These are phyloP conservation scores for Globisporangium yorkense DNA, from an alignment of 352 stramenopile species.

Conservation along the genomic window DNA sequence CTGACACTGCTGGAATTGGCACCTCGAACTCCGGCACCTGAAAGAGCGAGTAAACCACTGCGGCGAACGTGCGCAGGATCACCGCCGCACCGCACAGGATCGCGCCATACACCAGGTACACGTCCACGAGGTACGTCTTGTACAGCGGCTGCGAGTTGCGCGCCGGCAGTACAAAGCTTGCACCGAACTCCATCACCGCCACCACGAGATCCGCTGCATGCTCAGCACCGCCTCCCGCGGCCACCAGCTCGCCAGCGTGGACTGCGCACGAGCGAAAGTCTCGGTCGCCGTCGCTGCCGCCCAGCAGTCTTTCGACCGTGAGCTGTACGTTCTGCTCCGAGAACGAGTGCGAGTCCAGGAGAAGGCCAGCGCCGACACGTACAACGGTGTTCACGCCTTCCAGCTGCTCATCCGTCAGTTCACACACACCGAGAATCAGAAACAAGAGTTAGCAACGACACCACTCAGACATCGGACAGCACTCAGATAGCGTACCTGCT, in stretches of 20 bases:
- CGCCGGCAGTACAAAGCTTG: constrained; percentile 40
- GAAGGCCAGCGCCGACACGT: constrained; percentile 43
- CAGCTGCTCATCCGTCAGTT: constrained; percentile 16
- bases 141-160: constrained; percentile 64
- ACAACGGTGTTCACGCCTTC: constrained; percentile 61
- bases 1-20: background rate
- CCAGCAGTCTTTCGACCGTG: constrained; percentile 33
- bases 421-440: too few relatives aligned
- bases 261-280: constrained; percentile 32
- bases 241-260: constrained; percentile 52
- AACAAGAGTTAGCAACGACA: too few relatives aligned
- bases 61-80: constrained; percentile 73
- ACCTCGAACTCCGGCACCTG: constrained; percentile 21
- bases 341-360: constrained; percentile 30
- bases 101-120: constrained; percentile 78
- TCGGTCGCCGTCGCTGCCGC: constrained; percentile 15
- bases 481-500: constrained; percentile 31
- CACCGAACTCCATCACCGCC: constrained; percentile 48
- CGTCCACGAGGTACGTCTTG: constrained; percentile 83
- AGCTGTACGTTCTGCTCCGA: constrained; percentile 25
- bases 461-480: too few relatives aligned
- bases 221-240: constrained; percentile 43
- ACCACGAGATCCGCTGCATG: constrained; percentile 53
- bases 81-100: constrained; percentile 83
- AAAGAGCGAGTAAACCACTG: constrained; percentile 60